A percentile compares a stretch with the other conserved stretches of the same genome.
phyloP scores from a whole-genome alignment of 768 basidiomycete genomes.

The Amanita molliuscula region DNA sequence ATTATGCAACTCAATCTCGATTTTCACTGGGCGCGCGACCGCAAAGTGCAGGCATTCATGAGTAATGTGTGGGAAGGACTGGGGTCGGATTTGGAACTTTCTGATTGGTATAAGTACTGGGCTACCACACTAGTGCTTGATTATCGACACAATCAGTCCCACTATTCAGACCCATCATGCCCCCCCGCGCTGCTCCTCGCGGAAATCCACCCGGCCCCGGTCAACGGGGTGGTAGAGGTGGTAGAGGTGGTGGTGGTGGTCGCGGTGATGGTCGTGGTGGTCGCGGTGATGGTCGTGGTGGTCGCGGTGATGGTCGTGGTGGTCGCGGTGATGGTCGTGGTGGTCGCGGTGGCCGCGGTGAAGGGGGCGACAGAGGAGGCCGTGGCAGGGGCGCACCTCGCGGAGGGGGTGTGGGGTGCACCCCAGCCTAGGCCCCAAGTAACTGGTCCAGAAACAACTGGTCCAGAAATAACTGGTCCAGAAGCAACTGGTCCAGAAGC shows the following conservation, averaged over 20 bases:
- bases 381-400: background rate
- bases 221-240: background rate
- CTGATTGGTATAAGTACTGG: background rate
- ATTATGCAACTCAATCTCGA: too few relatives aligned
- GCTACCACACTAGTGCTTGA: background rate
- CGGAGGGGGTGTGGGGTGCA: too few relatives aligned
- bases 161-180: background rate
- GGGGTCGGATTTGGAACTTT: background rate
- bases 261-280: background rate
- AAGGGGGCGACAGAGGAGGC: slow-evolving; percentile 1
- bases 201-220: background rate
- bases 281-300: background rate
- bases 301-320: background rate
- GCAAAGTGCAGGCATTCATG: too few relatives aligned
- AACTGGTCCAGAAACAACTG: too few relatives aligned
- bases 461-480: too few relatives aligned
- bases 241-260: background rate
- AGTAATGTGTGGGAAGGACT: background rate
- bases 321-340: background rate
- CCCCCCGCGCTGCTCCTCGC: slow-evolving; percentile 11
- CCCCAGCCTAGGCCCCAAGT: too few relatives aligned
- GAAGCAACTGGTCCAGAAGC: too few relatives aligned
- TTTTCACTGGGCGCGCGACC: too few relatives aligned
- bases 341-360: too few relatives aligned
- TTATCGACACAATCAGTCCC: slow-evolving; percentile 1